phyloP scores from a whole-genome alignment of 305 asterid species.

The Solanum hybrid region DNA sequence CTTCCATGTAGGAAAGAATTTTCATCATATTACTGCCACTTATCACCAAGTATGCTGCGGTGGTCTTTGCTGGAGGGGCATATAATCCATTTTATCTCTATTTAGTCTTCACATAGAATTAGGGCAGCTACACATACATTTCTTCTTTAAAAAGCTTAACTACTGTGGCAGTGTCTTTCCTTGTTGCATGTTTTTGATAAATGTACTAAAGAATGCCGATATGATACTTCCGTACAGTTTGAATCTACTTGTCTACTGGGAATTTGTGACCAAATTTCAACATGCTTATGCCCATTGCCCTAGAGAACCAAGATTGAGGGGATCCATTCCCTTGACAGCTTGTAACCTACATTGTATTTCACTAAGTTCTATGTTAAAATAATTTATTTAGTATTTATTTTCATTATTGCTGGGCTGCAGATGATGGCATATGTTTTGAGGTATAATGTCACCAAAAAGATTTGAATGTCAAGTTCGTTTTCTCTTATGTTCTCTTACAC shows the following conservation, averaged over 20 bases:
- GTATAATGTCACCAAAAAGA: neutral
- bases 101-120: neutral
- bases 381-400: neutral
- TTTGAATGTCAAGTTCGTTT: neutral
- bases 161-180: neutral
- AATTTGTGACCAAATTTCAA: neutral
- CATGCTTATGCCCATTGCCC: neutral
- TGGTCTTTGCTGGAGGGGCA: neutral
- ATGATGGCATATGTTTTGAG: neutral
- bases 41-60: neutral
- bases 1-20: neutral
- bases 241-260: neutral
- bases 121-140: neutral
- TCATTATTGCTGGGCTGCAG: neutral
- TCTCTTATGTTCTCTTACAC: neutral
- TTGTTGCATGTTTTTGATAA: neutral
- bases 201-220: neutral
- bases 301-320: neutral
- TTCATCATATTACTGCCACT: neutral
- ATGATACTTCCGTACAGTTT: neutral
- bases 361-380: neutral
- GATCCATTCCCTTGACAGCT: neutral
- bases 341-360: neutral
- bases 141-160: neutral
- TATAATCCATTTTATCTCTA: neutral